Base-by-base conservation (phyloP, 2,329 filamentous ascomycete genomes). In the Aspergillus brunneoviolaceus region DNA sequence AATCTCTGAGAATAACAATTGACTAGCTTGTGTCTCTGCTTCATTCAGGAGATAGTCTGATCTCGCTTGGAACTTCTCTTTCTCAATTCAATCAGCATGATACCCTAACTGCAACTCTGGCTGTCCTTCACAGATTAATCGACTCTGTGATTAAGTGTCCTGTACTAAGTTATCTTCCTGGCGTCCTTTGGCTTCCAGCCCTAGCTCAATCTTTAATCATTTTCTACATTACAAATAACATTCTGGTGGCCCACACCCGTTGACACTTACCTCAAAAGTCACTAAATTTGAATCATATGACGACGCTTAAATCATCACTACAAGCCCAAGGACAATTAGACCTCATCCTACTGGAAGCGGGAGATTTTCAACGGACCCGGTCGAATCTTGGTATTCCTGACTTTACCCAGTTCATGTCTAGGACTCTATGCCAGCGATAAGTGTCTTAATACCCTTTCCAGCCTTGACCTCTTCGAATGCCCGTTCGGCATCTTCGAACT, bases 391-490 rank as follows among this genome's bases (percentile, higher is more conserved):
- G 14, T 45, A 7, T 19, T 14, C 23, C 23, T 4, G n/a, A 45
- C 9, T 45, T 5, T 45, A 19, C 4, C 14, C 6, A 45, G 39
- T 7, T 45, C 12, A 2, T 6, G 23, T 42, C 63, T 59, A 71
- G 50, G 52, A 61, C 35, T 73, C 68, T 55, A 73, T 65, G 3
- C 79, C 79, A 23, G 71, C 72, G 68, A 81, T 81, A 35, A 81
- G 69, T 7, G 78, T 80, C 65, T 81, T 81, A 59, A 81, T 80
- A 3, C 78, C 79, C 79, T 95, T 88, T 2, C 92, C 93, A 67
- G 85, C 85, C 82, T 92, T 92, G 47, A 96, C 92, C 77, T 92
- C 89, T 71, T 88, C 84, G 73, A 97, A 97, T 0, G 94, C 94
- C 71, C 89, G 82, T 79, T 96, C 92, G 0, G 94, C 94, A 63